Conservation (phyloP, 176 grass and related monocot species). For the Lolium multiflorum region DNA sequence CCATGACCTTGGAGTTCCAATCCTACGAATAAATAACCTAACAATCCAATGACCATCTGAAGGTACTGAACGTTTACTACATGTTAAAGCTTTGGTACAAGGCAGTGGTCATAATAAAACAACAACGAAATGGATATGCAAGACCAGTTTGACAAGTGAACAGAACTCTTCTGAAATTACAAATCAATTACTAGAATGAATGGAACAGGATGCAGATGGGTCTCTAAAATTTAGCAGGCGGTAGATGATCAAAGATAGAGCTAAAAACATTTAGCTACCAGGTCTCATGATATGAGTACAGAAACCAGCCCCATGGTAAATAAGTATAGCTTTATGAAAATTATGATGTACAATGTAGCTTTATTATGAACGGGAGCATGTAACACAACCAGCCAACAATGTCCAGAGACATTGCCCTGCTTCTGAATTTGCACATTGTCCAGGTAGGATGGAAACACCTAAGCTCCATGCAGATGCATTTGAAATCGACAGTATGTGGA, state of each 20-base stretch:
- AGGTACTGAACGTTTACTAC: neutral
- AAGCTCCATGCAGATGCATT: too few species aligned
- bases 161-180: slow-evolving; percentile 18
- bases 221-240: slow-evolving; percentile 6
- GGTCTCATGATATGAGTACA: neutral
- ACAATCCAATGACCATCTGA: slow-evolving; percentile 18
- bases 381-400: too few species aligned
- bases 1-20: neutral
- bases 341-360: neutral
- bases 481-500: too few species aligned
- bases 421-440: slow-evolving; percentile 24
- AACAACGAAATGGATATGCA: slow-evolving; percentile 13
- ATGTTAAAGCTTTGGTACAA: neutral
- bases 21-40: slow-evolving; percentile 13
- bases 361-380: neutral
- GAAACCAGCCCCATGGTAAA: neutral
- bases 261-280: neutral
- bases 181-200: neutral
- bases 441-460: neutral
- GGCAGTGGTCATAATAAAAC: slow-evolving; percentile 20
- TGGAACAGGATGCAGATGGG: neutral
- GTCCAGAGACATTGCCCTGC: neutral
- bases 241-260: neutral
- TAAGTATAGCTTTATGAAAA: slow-evolving; percentile 1
- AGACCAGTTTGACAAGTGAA: slow-evolving; percentile 9